Conservation (phyloP, 2,329 filamentous ascomycete species). For the Sphaerulina musiva region DNA sequence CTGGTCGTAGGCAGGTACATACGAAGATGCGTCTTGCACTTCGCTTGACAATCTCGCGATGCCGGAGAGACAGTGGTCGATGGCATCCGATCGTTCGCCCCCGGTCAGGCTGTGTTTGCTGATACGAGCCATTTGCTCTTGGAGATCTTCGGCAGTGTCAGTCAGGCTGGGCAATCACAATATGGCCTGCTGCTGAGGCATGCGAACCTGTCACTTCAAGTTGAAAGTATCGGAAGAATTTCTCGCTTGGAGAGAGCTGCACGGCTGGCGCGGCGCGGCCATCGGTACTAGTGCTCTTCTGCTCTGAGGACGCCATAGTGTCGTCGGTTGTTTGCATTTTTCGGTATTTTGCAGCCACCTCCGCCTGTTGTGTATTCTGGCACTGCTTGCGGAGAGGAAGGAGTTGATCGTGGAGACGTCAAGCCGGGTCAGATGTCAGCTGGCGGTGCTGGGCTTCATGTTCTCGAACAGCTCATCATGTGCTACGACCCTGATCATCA, state of each 20-base stretch:
- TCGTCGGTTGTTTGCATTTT: not conserved
- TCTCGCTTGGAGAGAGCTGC: slow-evolving; percentile 54
- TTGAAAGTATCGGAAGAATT: slow-evolving; percentile 80
- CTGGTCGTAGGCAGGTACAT: slow-evolving; percentile 83
- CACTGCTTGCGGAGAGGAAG: too few relatives aligned
- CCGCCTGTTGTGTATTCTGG: too few relatives aligned
- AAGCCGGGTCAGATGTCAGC: not conserved
- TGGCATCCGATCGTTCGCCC: slow-evolving; percentile 72
- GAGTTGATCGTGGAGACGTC: not conserved
- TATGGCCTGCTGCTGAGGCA: slow-evolving; percentile 3
- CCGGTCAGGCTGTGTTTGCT: slow-evolving; percentile 55
- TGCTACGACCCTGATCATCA: not conserved
- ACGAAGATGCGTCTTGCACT: slow-evolving; percentile 74
- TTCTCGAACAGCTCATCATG: not conserved
- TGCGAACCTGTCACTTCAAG: slow-evolving; percentile 60
- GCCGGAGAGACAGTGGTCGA: slow-evolving; percentile 70
- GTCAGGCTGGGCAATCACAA: not conserved
- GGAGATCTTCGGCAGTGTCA: slow-evolving; percentile 53
- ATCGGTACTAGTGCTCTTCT: not conserved
- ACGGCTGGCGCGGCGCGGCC: slow-evolving; percentile 3
- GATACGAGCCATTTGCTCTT: slow-evolving; percentile 67
- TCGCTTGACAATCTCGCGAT: slow-evolving; percentile 77
- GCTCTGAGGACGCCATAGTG: slow-evolving; percentile 13
- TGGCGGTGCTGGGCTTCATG: not conserved
- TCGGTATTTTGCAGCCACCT: too few relatives aligned